phyloP scores from a whole-genome alignment of 352 stramenopile species.

The Hyaloperonospora arabidopsidis region DNA sequence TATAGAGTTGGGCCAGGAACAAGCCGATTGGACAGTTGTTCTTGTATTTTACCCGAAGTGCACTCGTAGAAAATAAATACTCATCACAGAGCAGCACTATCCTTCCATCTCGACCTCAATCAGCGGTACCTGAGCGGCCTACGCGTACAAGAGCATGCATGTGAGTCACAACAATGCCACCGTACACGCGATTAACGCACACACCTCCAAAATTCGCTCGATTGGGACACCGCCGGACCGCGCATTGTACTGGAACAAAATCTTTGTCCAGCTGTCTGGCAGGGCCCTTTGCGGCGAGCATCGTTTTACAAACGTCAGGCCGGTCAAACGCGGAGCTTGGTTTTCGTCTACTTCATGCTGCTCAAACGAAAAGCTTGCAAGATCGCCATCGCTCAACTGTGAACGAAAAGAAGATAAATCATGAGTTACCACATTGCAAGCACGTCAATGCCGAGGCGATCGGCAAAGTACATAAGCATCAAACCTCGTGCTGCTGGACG shows the following conservation, averaged over 20 bases:
- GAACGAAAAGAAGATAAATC: neutral
- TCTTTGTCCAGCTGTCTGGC: constrained; percentile 85
- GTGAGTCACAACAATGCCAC: constrained; percentile 1
- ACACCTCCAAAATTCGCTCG: constrained; percentile 55
- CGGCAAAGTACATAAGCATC: neutral
- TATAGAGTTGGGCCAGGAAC: too few species aligned
- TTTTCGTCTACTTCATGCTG: constrained; percentile 43
- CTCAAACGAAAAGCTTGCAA: constrained; percentile 75
- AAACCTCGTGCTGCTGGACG: constrained; percentile 58
- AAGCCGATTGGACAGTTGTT: too few species aligned
- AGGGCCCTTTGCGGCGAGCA: constrained; percentile 78
- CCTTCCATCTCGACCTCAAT: constrained; percentile 32
- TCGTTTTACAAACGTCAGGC: constrained; percentile 57
- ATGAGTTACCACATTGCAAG: too few species aligned
- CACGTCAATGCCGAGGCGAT: too few species aligned
- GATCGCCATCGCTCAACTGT: constrained; percentile 64
- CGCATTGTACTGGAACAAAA: constrained; percentile 76
- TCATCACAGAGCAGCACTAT: constrained; percentile 13
- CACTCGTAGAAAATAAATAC: constrained; percentile 20
- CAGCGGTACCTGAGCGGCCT: constrained; percentile 27
- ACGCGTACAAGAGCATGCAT: neutral
- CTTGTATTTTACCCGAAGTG: too few species aligned
- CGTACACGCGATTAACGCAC: neutral
- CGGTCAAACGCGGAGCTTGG: constrained; percentile 39
- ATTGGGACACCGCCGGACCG: constrained; percentile 53